phyloP scores from a whole-genome alignment of 2,329 filamentous ascomycete species.

The Aspergillus quadricinctus region DNA sequence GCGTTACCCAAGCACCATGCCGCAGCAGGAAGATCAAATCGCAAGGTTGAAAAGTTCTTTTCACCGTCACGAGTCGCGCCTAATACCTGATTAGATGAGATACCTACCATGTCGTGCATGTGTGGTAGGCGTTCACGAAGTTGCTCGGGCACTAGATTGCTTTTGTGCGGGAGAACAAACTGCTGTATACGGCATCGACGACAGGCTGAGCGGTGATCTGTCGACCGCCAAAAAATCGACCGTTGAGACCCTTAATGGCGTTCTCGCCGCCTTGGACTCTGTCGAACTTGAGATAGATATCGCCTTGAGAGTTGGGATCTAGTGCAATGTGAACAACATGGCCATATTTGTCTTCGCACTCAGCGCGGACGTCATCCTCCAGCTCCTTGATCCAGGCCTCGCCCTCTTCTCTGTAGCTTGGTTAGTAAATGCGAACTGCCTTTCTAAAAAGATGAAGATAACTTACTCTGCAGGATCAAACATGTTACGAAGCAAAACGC shows the following conservation, averaged over 20 bases:
- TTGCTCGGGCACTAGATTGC: conserved; percentile 54
- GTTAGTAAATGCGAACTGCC: conserved; percentile 29
- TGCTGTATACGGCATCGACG: conserved; percentile 98
- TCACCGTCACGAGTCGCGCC: conserved; percentile 20
- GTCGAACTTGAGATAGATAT: conserved; percentile 98
- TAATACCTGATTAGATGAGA: conserved; percentile 24
- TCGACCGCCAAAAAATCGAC: conserved; percentile 87
- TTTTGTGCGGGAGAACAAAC: conserved; percentile 82
- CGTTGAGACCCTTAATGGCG: conserved; percentile 95
- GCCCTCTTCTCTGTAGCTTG: conserved; percentile 66
- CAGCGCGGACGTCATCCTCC: conserved; percentile 85
- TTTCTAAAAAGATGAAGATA: not conserved
- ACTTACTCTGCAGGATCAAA: conserved; percentile 89
- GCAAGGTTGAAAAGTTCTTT: conserved; percentile 11
- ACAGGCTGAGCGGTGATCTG: conserved; percentile 94
- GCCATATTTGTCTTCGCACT: conserved; percentile 94
- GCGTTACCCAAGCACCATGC: conserved; percentile 26
- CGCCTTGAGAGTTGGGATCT: conserved; percentile 88
- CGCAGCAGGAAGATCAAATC: conserved; percentile 16
- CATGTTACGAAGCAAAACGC: conserved; percentile 91
- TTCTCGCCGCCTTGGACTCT: conserved; percentile 93
- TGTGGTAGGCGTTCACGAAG: conserved; percentile 20
- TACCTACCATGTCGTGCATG: conserved; percentile 24
- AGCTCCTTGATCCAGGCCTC: conserved; percentile 89
- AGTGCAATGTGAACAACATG: conserved; percentile 95